Base-by-base conservation (phyloP, 352 stramenopile species). In the Phytophthora nicotianae region DNA sequence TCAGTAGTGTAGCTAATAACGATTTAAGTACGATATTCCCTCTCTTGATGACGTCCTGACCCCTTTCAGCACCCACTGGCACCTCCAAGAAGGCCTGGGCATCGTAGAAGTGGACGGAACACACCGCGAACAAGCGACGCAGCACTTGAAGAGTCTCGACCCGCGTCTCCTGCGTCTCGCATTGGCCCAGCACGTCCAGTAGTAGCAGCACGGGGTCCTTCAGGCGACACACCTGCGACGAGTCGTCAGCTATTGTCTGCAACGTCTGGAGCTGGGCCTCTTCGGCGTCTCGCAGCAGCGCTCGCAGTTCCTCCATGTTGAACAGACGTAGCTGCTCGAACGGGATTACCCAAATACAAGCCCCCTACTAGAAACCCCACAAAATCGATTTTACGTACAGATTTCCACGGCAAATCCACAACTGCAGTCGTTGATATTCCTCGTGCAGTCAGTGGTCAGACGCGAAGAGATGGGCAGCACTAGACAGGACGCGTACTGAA, bases 201-300 rank as follows among this genome's bases (percentile, higher is more conserved):
- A 87, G 57, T 55, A 87, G 73, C 29, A 84, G 35, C 14, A 84
- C 62, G 0, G 77, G 57, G 50, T 80, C 75, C 46, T 83, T 83
- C 33, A 87, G 63, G 16, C 49, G 61, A 13, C 56, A 24, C 5
- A 83, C 45, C 16, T 72, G 58, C 21, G 50, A 40, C 26, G 60
- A 54, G 11, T 71, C 60, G 23, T 73, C 65, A 3, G 58, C 35
- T 7, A 75, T 41, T 20, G 69, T 54, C 32, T 60, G 50, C 35
- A 83, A 62, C 20, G 66, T 62, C 50, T 71, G 77, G 35, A 58
- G 62, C 52, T 87, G 75, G 38, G 64, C 47, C 13, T 57, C 64
- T 57, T 87, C 73, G 29, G 75, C 70, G 14, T 83, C 73, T 16
- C 24, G 50, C 32, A 87, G 70, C 48, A 87, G 60, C 64, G 47